Evolutionary conservation across 1,284 basidiomycete species (phyloP), one percentile per base, ranked within the genome.

Genomic region (Melampsora larici-populina): DNA sequence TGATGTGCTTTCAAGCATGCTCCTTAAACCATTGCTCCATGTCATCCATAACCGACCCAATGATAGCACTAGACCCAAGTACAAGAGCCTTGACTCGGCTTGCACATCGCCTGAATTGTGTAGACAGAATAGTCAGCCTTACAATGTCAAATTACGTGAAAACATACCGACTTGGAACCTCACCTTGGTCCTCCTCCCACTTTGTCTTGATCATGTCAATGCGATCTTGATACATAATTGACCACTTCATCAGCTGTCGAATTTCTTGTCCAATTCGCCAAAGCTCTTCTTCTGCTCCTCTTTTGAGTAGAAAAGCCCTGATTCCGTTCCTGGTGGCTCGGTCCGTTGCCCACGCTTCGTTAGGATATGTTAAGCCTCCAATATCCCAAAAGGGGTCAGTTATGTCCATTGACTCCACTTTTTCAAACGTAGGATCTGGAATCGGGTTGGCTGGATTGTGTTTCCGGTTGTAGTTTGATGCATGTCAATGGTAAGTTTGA

Each of bases 241-340:
- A 49, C 69, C 69, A 70, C 26, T 70, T 36, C 3, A 70, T 31
- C 36, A 58, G 36, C 9, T 70, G 69, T 70, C 51, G 24, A 0
- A 40, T 18, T 36, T 70, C 51, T 7, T 31, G 26, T 8, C 29
- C 5, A 36, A 70, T 70, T 13, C 49, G 11, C 8, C 29, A 49
- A 2, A 70, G 6, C n/a, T 70, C 69, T 21, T 70, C 69, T 11
- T 70, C 7, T 33, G 33, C 55, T 7, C 60, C 51, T 15, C 51
- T 51, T 6, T 40, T 18, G 4, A 26, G 21, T 0, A 60, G 49
- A 40, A 58, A 70, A 13, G 24, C 48, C 48, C 46, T 4, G 7
- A 70, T 70, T 0, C 48, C 51, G 6, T 70, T 36, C 46, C 60
- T 48, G 0, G 26, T 51, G 11, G 43, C 7, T n/a, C 26, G 26